Base-by-base conservation (phyloP, 495 filamentous ascomycete genomes). In the Hypoxylon fuscum region DNA sequence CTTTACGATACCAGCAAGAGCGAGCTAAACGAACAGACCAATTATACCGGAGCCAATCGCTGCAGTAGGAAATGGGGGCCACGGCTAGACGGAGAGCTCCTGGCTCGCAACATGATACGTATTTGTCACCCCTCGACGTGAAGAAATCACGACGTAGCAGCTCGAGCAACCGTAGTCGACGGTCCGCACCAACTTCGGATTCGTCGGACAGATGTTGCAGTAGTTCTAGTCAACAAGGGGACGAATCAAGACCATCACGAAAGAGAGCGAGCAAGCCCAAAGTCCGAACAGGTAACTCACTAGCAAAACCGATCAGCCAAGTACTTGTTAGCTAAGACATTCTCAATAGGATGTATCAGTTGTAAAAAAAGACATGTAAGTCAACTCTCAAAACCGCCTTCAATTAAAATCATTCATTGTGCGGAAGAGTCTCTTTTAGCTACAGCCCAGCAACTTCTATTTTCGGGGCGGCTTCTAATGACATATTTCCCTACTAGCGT, bases 241-340 rank as follows among this genome's bases (percentile, higher is more conserved):
- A 40, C 57, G 53, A 51, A 22, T 55, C 27, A 37, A 55, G 48
- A 12, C 64, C 53, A 25, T 45, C 64, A 14, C 54, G 62, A 29
- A 70, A 67, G 52, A 66, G 68, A 31, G 64, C 64, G 8, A 68
- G 68, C 59, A 70, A 64, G 44, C 59, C 68, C 46, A 70, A 70
- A 40, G 68, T 70, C 45, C 55, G 68, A 31, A 70, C 68, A 55
- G 67, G 67, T 62, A 59, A 52, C 21, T 12, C 15, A 29, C 34
- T 47, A 35, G 18, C 17, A n/a, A n/a, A n/a, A 18, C 29, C 22
- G 15, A 44, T 34, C 10, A 38, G 43, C 23, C 48, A 9, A 12
- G 53, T 35, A 54, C 18, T 32, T 14, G 41, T 54, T 37, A 37
- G 43, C 53, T 62, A 58, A 67, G 7, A 25, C 12, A 23, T 41